phyloP scores from a whole-genome alignment of 106 monocot genomes.

The Dendrobium huoshanense region DNA sequence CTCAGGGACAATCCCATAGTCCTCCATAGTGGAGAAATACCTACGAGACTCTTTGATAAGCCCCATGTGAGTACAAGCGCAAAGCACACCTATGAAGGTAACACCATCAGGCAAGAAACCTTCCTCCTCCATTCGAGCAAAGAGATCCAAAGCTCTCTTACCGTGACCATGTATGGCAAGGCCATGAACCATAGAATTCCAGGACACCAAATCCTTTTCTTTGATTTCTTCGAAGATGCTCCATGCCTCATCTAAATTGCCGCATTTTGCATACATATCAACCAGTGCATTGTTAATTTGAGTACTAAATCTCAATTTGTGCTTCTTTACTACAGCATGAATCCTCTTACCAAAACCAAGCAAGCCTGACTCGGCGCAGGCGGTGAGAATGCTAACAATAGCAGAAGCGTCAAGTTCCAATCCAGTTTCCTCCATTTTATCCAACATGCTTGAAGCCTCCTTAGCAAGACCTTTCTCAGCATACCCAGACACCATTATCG shows the following conservation, averaged over 20 bases:
- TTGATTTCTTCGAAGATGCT: conserved; percentile 36
- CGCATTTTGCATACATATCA: conserved; percentile 85
- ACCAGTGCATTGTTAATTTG: conserved; percentile 68
- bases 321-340: conserved; percentile 27
- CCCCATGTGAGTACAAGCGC: conserved; percentile 70
- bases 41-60: conserved; percentile 45
- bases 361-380: conserved; percentile 67
- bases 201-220: conserved; percentile 51
- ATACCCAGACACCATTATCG: conserved; percentile 73
- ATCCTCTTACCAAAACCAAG: conserved; percentile 56
- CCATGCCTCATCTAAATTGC: conserved; percentile 43
- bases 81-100: conserved; percentile 62
- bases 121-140: conserved; percentile 46
- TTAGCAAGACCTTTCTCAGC: conserved; percentile 45
- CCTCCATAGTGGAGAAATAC: conserved; percentile 59
- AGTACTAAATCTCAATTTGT: conserved; percentile 18
- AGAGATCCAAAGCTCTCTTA: conserved; percentile 50
- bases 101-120: conserved; percentile 57
- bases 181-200: conserved; percentile 79
- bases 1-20: conserved; percentile 52
- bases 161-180: conserved; percentile 70
- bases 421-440: conserved; percentile 45
- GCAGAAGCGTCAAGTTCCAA: conserved; percentile 41
- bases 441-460: conserved; percentile 47
- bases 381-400: conserved; percentile 50